Conservation (phyloP, 768 basidiomycete species). For the Termitomyces sp. region DNA sequence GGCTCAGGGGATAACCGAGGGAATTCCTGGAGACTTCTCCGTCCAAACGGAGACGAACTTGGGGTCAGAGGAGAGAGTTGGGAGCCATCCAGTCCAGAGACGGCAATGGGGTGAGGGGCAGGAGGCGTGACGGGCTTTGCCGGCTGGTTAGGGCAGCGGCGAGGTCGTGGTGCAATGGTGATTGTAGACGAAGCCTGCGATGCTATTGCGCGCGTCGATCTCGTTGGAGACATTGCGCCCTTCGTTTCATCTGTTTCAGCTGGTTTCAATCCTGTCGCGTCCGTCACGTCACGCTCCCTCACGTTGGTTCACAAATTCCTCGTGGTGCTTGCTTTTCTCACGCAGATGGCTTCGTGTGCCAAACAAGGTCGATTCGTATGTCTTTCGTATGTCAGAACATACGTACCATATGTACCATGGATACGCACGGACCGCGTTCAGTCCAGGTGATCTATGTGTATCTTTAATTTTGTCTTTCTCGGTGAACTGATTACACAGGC, state of each 20-base stretch:
- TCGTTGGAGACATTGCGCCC: conserved; percentile 9
- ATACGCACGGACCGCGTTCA: background rate
- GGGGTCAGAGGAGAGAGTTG: conserved; percentile 14
- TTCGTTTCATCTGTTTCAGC: background rate
- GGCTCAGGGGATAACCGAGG: conserved; percentile 5
- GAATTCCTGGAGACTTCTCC: background rate
- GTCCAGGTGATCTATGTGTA: background rate
- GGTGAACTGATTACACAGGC: background rate
- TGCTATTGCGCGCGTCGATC: background rate
- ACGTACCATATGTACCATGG: too few species aligned
- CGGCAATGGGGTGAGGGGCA: background rate
- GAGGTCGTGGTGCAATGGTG: background rate
- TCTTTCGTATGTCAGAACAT: too few species aligned
- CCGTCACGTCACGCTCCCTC: background rate
- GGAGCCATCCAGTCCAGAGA: conserved; percentile 7
- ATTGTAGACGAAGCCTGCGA: conserved; percentile 1
- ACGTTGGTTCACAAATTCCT: background rate
- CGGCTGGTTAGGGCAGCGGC: conserved; percentile 7
- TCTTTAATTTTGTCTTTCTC: background rate
- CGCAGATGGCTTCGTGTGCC: background rate
- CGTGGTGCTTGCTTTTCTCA: background rate
- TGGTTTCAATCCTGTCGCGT: background rate
- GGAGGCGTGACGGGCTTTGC: conserved; percentile 1
- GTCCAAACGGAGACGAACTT: conserved; percentile 11
- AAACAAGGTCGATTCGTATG: background rate